phyloP scores from a whole-genome alignment of 352 stramenopile genomes.

The Globisporangium perplexum region DNA sequence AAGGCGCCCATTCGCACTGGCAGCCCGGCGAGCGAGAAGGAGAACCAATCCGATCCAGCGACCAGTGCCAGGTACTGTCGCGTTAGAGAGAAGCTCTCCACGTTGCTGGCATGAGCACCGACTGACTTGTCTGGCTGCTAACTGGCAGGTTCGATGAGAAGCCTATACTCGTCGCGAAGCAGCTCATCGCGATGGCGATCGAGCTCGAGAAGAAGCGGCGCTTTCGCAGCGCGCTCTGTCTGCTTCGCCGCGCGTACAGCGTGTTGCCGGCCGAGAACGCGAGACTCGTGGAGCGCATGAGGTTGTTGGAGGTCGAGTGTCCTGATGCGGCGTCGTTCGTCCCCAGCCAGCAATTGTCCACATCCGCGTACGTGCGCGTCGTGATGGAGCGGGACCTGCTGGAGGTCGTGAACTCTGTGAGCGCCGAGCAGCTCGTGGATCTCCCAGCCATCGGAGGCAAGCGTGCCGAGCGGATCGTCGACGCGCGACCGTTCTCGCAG shows the following conservation, averaged over 20 bases:
- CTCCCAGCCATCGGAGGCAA: slow-evolving; percentile 52
- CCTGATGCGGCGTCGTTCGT: slow-evolving; percentile 12
- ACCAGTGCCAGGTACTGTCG: not conserved
- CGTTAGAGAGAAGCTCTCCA: not conserved
- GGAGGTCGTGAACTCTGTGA: slow-evolving; percentile 37
- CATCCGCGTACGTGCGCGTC: slow-evolving; percentile 24
- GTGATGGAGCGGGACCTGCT: slow-evolving; percentile 51
- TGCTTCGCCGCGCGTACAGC: slow-evolving; percentile 50
- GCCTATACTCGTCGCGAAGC: slow-evolving; percentile 39
- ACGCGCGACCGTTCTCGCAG: slow-evolving; percentile 34
- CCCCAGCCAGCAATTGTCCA: slow-evolving; percentile 36
- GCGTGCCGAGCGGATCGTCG: slow-evolving; percentile 36
- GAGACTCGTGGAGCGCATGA: slow-evolving; percentile 39
- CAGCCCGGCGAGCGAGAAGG: slow-evolving; percentile 13
- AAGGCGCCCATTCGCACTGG: not conserved
- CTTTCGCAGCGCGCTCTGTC: slow-evolving; percentile 26
- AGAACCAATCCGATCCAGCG: slow-evolving; percentile 6
- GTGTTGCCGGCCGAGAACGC: slow-evolving; percentile 39
- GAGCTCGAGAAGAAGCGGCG: slow-evolving; percentile 39
- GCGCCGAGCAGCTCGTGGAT: slow-evolving; percentile 28
- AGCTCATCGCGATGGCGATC: slow-evolving; percentile 51
- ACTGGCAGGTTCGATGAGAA: slow-evolving; percentile 18
- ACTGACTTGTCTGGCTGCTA: not conserved
- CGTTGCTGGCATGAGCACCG: too few relatives aligned
- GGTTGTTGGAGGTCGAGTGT: slow-evolving; percentile 23